phyloP scores from a whole-genome alignment of 352 stramenopile species.

The Globisporangium nunn region DNA sequence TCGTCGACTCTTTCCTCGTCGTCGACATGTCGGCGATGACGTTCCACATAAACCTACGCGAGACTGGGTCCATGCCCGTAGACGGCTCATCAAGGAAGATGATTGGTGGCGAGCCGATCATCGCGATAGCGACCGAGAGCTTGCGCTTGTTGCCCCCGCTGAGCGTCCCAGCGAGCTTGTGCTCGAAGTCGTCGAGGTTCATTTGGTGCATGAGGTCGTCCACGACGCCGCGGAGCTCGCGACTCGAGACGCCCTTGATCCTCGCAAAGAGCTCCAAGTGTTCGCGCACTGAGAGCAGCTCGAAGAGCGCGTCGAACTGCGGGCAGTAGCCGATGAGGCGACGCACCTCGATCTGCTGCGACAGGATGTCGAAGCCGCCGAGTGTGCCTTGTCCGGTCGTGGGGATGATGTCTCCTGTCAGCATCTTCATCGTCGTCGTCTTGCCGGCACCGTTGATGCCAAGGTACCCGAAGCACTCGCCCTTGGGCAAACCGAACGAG shows the following conservation, averaged over 20 bases:
- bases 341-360: conserved; percentile 60
- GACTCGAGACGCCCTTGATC: conserved; percentile 82
- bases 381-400: conserved; percentile 44
- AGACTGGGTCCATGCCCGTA: conserved; percentile 92
- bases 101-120: conserved; percentile 92
- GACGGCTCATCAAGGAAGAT: conserved; percentile 95
- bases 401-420: conserved; percentile 85
- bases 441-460: conserved; percentile 95
- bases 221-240: conserved; percentile 41
- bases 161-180: conserved; percentile 56
- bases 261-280: conserved; percentile 85
- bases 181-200: conserved; percentile 29
- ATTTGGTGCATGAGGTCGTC: conserved; percentile 64
- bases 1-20: conserved; percentile 39
- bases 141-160: conserved; percentile 95
- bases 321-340: conserved; percentile 90
- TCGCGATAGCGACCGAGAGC: conserved; percentile 91
- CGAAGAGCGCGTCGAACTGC: conserved; percentile 85
- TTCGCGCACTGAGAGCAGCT: conserved; percentile 78
- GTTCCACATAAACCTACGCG: conserved; percentile 93
- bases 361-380: conserved; percentile 66
- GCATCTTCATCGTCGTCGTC: conserved; percentile 94
- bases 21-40: conserved; percentile 84
- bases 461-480: conserved; percentile 93
- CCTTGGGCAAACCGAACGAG: conserved; percentile 67